phyloP scores from a whole-genome alignment of 2,329 filamentous ascomycete genomes.

The Phialemonium atrogriseum region DNA sequence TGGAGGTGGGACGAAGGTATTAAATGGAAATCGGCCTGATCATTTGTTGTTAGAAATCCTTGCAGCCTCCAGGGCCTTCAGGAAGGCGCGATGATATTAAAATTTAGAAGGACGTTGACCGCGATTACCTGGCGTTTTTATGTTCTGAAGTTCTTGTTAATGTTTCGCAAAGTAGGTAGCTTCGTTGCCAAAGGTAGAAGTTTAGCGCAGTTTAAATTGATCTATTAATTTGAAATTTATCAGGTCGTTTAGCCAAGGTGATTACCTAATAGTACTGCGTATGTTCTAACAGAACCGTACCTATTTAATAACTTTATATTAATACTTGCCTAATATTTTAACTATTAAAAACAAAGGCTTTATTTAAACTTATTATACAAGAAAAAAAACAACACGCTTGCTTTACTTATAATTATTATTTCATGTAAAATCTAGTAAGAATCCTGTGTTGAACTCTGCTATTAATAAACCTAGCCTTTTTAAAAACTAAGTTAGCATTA shows the following conservation, averaged over 20 bases:
- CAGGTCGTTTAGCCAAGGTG: background rate
- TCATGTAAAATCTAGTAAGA: background rate
- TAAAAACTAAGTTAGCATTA: too few relatives aligned
- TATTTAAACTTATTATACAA: background rate
- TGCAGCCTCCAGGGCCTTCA: background rate
- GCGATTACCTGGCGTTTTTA: too few relatives aligned
- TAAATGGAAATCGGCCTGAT: too few relatives aligned
- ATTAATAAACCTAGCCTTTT: slow-evolving; percentile 1
- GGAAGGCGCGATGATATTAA: too few relatives aligned
- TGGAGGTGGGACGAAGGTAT: too few relatives aligned
- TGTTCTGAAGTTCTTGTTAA: too few relatives aligned
- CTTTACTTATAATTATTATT: too few relatives aligned
- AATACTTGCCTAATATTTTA: background rate
- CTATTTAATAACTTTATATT: background rate
- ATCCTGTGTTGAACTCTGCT: too few relatives aligned
- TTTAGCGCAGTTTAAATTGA: background rate
- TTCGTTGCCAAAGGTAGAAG: background rate
- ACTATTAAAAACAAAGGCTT: too few relatives aligned
- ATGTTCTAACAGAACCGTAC: background rate
- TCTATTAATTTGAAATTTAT: background rate
- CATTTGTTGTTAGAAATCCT: background rate
- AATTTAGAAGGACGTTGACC: too few relatives aligned
- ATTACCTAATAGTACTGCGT: too few relatives aligned
- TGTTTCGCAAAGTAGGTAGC: background rate
- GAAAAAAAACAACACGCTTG: background rate